Evolutionary conservation across 345 rosid species (phyloP), one percentile per base, ranked within the genome.

Genomic region (Garcia nutans): DNA sequence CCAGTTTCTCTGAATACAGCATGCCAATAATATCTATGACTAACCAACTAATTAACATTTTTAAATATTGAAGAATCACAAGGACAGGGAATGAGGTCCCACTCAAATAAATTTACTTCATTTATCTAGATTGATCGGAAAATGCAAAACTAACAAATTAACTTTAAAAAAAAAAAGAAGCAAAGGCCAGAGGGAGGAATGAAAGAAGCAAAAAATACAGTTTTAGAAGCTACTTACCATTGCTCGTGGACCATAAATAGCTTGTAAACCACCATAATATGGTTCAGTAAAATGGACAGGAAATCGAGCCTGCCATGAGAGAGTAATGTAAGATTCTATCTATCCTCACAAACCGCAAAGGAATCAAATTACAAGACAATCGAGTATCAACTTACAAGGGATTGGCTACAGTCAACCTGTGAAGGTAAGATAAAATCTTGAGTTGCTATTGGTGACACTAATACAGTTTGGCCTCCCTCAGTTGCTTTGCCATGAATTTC

Each of bases 221-320:
- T 3, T 19, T 8, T 37, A 37, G 26, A 47, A 24, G 62, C 45
- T 72, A 76, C 86, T 82, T 68, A 90, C 98, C 71, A 77, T 71
- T 65, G 87, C 78, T 52, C 87, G 92, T 10, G 87, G 87, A 28
- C 81, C 81, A 70, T 83, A 85, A 17, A 91, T 72, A 76, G 91
- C 80, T 17, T 86, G 44, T 60, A 84, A 47, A 55, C 90, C 83
- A 33, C 90, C 79, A 47, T 65, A 80, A 74, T 83, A 88, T 68
- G 90, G 94, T 78, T 90, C 90, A 68, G 85, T 82, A 83, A 78
- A 86, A 70, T 84, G 89, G 74, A 84, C 45, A 0, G 91, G 85
- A 70, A 87, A 17, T 20, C 63, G 78, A 70, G 84, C 88, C 95
- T 92, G 81, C 56, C 70, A 61, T 44, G 71, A 24, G 44, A 76